Conservation (phyloP, 1,284 basidiomycete species). For the Gymnopus androsaceus region DNA sequence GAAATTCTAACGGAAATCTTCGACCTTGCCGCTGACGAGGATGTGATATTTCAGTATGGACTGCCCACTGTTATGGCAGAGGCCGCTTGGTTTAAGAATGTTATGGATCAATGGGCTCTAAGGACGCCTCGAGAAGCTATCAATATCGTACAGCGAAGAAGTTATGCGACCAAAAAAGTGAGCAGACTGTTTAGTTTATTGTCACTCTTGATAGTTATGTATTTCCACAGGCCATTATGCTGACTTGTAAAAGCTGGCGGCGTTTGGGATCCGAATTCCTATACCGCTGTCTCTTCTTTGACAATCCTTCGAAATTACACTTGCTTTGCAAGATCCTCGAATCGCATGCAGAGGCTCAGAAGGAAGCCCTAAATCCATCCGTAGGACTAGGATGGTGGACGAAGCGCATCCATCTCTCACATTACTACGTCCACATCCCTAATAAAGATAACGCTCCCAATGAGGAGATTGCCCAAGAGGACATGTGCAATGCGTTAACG, state of each 20-base stretch:
- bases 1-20: constrained; percentile 73
- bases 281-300: constrained; percentile 65
- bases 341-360: constrained; percentile 30
- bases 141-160: constrained; percentile 54
- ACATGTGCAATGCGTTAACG: constrained; percentile 48
- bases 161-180: constrained; percentile 68
- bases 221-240: constrained; percentile 55
- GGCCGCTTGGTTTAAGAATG: constrained; percentile 59
- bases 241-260: constrained; percentile 58
- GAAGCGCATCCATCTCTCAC: constrained; percentile 60
- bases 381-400: constrained; percentile 61
- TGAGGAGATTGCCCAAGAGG: constrained; percentile 37
- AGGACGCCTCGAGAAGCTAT: constrained; percentile 58
- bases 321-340: constrained; percentile 50
- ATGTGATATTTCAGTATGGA: constrained; percentile 56
- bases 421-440: constrained; percentile 47
- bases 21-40: constrained; percentile 65
- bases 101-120: constrained; percentile 53
- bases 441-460: no score
- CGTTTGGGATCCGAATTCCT: constrained; percentile 60
- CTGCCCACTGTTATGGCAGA: constrained; percentile 60
- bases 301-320: constrained; percentile 51
- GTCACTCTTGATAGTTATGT: constrained; percentile 5
- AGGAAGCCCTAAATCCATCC: constrained; percentile 24
- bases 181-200: constrained; percentile 1